These are phyloP conservation scores for Leccinum subrobustum DNA, from an alignment of 1,284 basidiomycete genomes.

Conservation along the genomic window DNA sequence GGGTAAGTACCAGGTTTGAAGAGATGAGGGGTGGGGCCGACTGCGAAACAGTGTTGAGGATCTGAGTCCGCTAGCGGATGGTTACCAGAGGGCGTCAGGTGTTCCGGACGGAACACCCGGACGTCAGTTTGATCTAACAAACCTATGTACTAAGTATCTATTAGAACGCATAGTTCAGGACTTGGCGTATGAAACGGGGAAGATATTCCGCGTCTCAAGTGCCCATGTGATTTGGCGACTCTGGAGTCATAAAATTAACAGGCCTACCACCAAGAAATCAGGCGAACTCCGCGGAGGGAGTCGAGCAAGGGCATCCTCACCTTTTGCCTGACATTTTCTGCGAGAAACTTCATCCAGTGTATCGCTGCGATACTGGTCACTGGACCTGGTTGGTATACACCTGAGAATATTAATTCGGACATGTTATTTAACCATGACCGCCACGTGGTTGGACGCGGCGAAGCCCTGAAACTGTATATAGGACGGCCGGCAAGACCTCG, in stretches of 20 bases:
- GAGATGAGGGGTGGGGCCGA: background rate
- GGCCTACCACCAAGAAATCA: no score
- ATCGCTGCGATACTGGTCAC: background rate
- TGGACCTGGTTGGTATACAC: background rate
- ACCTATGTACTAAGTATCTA: background rate
- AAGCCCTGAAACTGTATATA: conserved; percentile 6
- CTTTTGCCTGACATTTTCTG: background rate
- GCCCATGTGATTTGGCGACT: no score
- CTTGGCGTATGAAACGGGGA: background rate
- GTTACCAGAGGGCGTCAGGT: background rate
- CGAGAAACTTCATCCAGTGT: background rate
- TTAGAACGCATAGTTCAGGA: background rate
- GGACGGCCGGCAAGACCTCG: background rate
- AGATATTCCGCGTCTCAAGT: no score
- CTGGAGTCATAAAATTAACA: no score
- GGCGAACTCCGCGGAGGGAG: no score
- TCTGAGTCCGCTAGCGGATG: background rate
- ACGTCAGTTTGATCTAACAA: background rate
- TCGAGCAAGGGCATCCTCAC: background rate
- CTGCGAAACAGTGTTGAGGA: background rate
- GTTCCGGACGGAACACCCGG: background rate
- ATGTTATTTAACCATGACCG: background rate
- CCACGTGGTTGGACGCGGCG: background rate
- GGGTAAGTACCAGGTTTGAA: background rate
- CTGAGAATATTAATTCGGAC: background rate